Conservation (phyloP, 2,329 filamentous ascomycete genomes). For the Colletotrichum abscissum region DNA sequence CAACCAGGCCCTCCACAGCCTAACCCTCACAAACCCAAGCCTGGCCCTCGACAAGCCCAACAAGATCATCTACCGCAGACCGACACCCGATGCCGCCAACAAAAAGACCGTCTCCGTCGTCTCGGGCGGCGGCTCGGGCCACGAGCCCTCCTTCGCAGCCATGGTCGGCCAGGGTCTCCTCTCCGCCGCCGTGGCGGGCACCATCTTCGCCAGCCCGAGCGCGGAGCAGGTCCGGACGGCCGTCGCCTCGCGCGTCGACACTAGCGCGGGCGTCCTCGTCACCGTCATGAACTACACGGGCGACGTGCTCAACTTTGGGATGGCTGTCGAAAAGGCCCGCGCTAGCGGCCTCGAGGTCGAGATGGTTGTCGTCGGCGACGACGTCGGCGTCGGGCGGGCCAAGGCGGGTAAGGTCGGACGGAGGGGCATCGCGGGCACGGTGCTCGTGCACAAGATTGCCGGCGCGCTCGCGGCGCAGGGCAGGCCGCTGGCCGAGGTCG, state of each 20-base stretch:
- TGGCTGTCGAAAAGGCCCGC: constrained; percentile 92
- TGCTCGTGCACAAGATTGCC: constrained; percentile 90
- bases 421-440: constrained; percentile 90
- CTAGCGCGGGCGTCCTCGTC: constrained; percentile 81
- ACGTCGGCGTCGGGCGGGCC: constrained; percentile 86
- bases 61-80: constrained; percentile 86
- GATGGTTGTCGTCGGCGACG: constrained; percentile 93
- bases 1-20: constrained; percentile 77
- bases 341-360: constrained; percentile 82
- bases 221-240: constrained; percentile 80
- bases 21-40: constrained; percentile 87
- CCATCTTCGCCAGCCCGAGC: constrained; percentile 80
- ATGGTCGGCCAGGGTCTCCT: constrained; percentile 82
- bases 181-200: constrained; percentile 81
- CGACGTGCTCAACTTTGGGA: constrained; percentile 90
- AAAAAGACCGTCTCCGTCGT: constrained; percentile 77
- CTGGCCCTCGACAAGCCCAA: constrained; percentile 81
- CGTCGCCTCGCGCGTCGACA: constrained; percentile 70
- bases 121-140: constrained; percentile 87
- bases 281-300: constrained; percentile 96
- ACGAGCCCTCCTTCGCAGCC: constrained; percentile 83
- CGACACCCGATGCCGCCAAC: constrained; percentile 48
- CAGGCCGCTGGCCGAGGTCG: constrained; percentile 75
- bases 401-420: constrained; percentile 92
- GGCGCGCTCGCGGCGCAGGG: constrained; percentile 85